Evolutionary conservation across 2,329 filamentous ascomycete genomes (phyloP), one percentile per base, ranked within the genome.

Genomic region (Stemphylium vesicarium): DNA sequence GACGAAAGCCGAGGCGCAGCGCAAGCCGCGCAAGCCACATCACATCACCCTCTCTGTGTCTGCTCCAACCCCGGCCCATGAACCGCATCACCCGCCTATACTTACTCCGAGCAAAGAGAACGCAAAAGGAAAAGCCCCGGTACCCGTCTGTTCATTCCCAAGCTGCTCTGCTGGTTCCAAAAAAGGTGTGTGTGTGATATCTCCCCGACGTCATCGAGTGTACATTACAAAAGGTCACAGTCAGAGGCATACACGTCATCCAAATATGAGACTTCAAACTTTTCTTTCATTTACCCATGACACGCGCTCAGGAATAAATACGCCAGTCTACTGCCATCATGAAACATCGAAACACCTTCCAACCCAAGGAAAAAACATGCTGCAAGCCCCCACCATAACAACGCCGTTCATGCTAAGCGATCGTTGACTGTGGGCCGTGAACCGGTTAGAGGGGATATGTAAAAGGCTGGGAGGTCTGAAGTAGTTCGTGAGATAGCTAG

Each of bases 401-500:
- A 62, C 61, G 59, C 61, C 61, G 39, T 55, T 58, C 48, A 62
- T 64, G 61, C 61, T 50, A 61, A 45, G 53, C 48, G 52, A 55
- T 51, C 36, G 52, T 50, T 51, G 52, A 22, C 51, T 40, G 52
- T 40, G 46, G 42, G 41, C 52, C 47, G 37, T 42, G 24, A 55
- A 46, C 47, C 36, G 50, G 41, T 51, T 55, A 26, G 48, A 40
- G 36, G 39, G 42, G 15, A 42, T 51, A 41, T 42, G 18, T 39
- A 43, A 36, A 51, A 36, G 36, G 36, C 32, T 42, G 51, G 53
- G 46, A 63, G 57, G 63, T 63, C 62, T 56, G 52, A 55, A 65
- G 59, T 65, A 63, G 56, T 66, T 64, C 59, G 57, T 60, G 45
- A 42, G 50, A 62, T 60, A 68, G 58, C 63, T 68, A 67, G 59